Evolutionary conservation across 2,329 filamentous ascomycete genomes (phyloP), one percentile per base, ranked within the genome.

Genomic region (Diplodia scrobiculata): DNA sequence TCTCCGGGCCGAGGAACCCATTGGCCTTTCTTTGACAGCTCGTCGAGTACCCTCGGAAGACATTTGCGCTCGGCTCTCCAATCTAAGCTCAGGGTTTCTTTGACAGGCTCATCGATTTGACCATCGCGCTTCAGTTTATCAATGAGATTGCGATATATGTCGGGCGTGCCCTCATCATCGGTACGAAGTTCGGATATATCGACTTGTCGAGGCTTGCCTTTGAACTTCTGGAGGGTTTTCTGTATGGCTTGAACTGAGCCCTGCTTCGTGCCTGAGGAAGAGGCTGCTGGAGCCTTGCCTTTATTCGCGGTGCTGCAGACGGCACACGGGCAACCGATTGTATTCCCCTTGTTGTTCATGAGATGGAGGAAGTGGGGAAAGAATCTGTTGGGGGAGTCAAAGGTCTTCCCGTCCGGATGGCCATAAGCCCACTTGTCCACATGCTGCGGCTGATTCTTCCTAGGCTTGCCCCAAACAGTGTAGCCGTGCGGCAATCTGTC

Each of bases 351-450:
- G 60, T 81, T 78, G 14, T 81, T 78, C 81, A 87, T 86, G 27
- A 88, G 71, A 72, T 82, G 79, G 60, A 80, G 75, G 71, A 88
- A 87, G 67, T 89, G 86, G 0, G 82, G 81, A 58, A 80, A 84
- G 69, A 87, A 87, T 3, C 81, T 75, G 21, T 79, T 79, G 0
- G 82, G 79, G 0, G 86, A 88, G 53, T 85, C 80, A 66, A 84
- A 88, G 17, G 73, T 76, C 55, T 76, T 76, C 7, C 80, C 80
- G 7, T 75, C 73, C 0, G 84, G 84, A 71, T 88, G 85, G 0
- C 86, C 86, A 65, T 79, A 87, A 0, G 88, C 74, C 65, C 84
- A 86, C 59, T 81, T 80, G 71, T 87, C 86, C 9, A 80, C 70
- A 72, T 84, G 73, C 21, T 66, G 55, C 66, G 77, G 48, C 0